A percentile compares a stretch with the other conserved stretches of the same genome.
These are phyloP conservation scores for Microdochium nivale DNA, from an alignment of 2,329 filamentous ascomycete species.

Conservation along the genomic window DNA sequence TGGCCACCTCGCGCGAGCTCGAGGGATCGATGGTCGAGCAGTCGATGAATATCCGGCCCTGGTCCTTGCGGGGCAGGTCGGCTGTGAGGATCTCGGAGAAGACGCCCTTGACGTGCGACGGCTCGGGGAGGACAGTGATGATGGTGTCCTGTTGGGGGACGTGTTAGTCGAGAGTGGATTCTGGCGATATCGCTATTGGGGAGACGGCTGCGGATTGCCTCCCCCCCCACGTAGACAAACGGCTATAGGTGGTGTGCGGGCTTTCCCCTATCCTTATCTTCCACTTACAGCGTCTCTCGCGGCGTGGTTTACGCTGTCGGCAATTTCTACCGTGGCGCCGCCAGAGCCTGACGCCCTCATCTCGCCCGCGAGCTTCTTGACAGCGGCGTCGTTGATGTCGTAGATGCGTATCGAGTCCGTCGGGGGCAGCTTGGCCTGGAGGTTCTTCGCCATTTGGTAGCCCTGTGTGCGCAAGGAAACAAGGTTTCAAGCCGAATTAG, in stretches of 20 bases:
- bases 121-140: slow-evolving; percentile 83
- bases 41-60: slow-evolving; percentile 78
- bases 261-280: too few species aligned
- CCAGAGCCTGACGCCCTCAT: slow-evolving; percentile 29
- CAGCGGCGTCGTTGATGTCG: slow-evolving; percentile 45
- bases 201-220: too few species aligned
- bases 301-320: slow-evolving; percentile 36
- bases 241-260: too few species aligned
- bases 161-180: background rate
- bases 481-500: too few species aligned
- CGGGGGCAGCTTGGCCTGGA: slow-evolving; percentile 45
- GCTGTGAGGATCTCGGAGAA: slow-evolving; percentile 67
- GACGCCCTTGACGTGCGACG: slow-evolving; percentile 76
- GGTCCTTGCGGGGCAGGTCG: slow-evolving; percentile 28
- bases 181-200: too few species aligned
- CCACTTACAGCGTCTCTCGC: slow-evolving; percentile 39
- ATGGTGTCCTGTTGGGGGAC: slow-evolving; percentile 58
- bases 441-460: slow-evolving; percentile 55
- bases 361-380: slow-evolving; percentile 37
- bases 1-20: slow-evolving; percentile 71
- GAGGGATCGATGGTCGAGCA: slow-evolving; percentile 93
- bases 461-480: too few species aligned
- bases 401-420: slow-evolving; percentile 44
- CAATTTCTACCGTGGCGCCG: slow-evolving; percentile 38
- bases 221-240: too few species aligned